phyloP scores from a whole-genome alignment of 371 early-diverging fungal genomes.

The Zopfochytrium polystomum region DNA sequence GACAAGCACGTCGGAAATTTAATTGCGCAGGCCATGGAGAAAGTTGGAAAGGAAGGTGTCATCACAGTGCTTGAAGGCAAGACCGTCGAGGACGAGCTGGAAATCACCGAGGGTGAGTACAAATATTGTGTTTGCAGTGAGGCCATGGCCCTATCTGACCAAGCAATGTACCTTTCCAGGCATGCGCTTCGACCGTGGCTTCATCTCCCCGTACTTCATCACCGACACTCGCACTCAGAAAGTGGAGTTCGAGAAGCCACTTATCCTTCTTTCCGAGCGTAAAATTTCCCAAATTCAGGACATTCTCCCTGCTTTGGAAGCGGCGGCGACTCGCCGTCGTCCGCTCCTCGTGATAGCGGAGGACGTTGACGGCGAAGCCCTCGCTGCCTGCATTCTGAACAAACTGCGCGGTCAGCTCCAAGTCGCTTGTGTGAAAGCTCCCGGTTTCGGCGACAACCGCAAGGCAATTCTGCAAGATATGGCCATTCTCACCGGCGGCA shows the following conservation, averaged over 20 bases:
- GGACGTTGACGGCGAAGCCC: conserved; percentile 97
- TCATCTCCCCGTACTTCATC: conserved; percentile 98
- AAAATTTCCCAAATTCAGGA: conserved; percentile 94
- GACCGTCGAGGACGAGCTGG: conserved; percentile 94
- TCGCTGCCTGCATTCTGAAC: conserved; percentile 97
- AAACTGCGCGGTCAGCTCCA: conserved; percentile 96
- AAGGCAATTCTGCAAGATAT: conserved; percentile 96
- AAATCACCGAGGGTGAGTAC: conserved; percentile 81
- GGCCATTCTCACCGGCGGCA: conserved; percentile 89
- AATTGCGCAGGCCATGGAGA: conserved; percentile 98
- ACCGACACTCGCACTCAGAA: conserved; percentile 96
- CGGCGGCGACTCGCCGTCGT: conserved; percentile 89
- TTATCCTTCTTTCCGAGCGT: conserved; percentile 92
- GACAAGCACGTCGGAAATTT: conserved; percentile 91
- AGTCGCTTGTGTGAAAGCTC: conserved; percentile 96
- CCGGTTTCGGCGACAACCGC: conserved; percentile 98
- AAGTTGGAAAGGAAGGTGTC: conserved; percentile 98
- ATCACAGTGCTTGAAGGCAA: conserved; percentile 98
- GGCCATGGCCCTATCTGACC: not conserved
- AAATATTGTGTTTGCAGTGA: not conserved
- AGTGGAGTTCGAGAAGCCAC: conserved; percentile 97
- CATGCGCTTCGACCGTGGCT: conserved; percentile 98
- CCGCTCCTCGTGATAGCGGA: conserved; percentile 96
- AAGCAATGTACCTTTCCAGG: conserved; percentile 37
- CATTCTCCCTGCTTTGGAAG: conserved; percentile 91